Base-by-base conservation (phyloP, 1,284 basidiomycete genomes). In the Spongiforma sp. region DNA sequence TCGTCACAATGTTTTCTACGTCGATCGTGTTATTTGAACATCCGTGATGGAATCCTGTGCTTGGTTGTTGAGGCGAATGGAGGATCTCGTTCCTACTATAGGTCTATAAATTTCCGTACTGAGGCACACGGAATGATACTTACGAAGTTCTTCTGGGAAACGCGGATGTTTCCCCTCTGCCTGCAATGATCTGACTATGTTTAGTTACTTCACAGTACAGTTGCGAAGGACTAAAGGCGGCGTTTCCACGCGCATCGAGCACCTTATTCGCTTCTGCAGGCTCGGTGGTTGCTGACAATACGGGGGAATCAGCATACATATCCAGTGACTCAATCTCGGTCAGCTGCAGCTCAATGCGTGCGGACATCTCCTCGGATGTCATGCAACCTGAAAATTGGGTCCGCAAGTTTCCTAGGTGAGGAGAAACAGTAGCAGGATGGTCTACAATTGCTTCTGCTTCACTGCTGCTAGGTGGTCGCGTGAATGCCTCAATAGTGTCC, bases 21-120 rank as follows among this genome's bases (percentile, higher is more conserved):
- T 46, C 21, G 15, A 28, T 5, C 12, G 4, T 52, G 32, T 34
- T 57, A 21, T 11, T 17, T 3, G 24, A 2, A n/a, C 21, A 41
- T 12, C 21, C 41, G 3, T n/a, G 50, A 36, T 32, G 9, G 21
- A 24, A 58, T 17, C 6, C 7, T n/a, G n/a, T n/a, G 11, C 41
- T 39, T 3, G 33, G 36, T 5, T 32, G 11, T 4, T 46, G 19
- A 43, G 55, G 46, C 28, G 30, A 50, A n/a, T n/a, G n/a, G n/a
- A n/a, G n/a, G n/a, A n/a, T n/a, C 28, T 36, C 56, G 15, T 55
- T 37, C 33, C 68, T 69, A 34, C n/a, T n/a, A n/a, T n/a, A 24
- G 4, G 33, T 30, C 9, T 12, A 33, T 71, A 36, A 69, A 48
- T 5, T 54, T 48, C 52, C 5, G 32, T 5, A 11, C 43, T 15